These are phyloP conservation scores for Trypanosoma vivax DNA, from an alignment of 208 protist genomes.

Conservation along the genomic window DNA sequence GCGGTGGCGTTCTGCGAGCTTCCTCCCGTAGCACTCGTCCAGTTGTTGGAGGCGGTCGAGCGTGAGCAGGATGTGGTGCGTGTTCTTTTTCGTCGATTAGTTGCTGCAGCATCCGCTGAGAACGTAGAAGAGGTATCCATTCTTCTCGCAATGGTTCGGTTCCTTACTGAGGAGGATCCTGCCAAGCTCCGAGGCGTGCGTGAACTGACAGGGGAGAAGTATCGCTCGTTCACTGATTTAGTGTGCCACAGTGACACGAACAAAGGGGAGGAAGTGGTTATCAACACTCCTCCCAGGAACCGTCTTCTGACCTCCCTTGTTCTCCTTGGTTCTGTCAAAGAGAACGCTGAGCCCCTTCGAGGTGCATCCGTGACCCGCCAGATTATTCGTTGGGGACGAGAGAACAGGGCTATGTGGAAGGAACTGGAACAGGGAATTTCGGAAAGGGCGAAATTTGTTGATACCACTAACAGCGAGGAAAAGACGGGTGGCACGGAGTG, in stretches of 20 bases:
- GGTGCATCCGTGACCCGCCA: slow-evolving; percentile 35
- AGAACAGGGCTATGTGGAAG: slow-evolving; percentile 18
- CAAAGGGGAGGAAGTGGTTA: neutral
- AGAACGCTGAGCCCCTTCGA: too few species aligned
- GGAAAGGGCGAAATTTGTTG: slow-evolving; percentile 2
- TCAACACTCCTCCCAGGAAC: too few species aligned
- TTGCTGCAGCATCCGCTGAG: slow-evolving; percentile 34
- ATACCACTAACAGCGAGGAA: slow-evolving; percentile 1
- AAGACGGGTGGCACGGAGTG: neutral
- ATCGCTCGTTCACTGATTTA: slow-evolving; percentile 34
- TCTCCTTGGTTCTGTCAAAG: too few species aligned
- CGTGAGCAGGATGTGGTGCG: slow-evolving; percentile 45
- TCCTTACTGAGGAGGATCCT: slow-evolving; percentile 32
- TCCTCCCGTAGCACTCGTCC: slow-evolving; percentile 33
- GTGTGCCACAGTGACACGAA: slow-evolving; percentile 19
- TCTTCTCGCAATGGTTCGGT: slow-evolving; percentile 42
- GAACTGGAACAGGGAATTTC: slow-evolving; percentile 13
- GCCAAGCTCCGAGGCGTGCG: slow-evolving; percentile 36
- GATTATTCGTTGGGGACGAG: slow-evolving; percentile 48
- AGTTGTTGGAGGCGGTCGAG: slow-evolving; percentile 67
- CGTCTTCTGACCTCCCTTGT: too few species aligned
- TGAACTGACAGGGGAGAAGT: slow-evolving; percentile 33
- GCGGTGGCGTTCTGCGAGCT: slow-evolving; percentile 35
- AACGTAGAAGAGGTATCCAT: slow-evolving; percentile 71
- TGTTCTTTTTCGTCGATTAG: slow-evolving; percentile 43